phyloP scores from a whole-genome alignment of 768 basidiomycete genomes.

The Boletus bicolor region DNA sequence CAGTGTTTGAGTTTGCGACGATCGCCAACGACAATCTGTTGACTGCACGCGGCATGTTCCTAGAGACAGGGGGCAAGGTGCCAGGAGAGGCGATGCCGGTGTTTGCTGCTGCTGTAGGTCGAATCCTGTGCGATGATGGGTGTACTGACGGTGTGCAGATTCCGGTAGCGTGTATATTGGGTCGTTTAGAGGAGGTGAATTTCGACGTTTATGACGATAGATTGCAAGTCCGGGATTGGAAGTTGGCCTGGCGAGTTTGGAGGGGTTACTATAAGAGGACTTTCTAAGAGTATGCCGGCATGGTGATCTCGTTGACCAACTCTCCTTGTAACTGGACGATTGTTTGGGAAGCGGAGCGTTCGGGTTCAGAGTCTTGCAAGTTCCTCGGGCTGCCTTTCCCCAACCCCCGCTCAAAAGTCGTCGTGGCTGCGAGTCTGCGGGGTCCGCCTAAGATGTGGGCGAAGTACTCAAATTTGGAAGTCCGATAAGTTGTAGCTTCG shows the following conservation, averaged over 20 bases:
- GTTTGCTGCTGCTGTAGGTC: slow-evolving; percentile 68
- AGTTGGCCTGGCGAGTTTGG: slow-evolving; percentile 73
- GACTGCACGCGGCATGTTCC: slow-evolving; percentile 70
- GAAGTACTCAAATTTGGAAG: slow-evolving; percentile 34
- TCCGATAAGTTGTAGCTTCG: slow-evolving; percentile 33
- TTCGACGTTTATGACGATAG: slow-evolving; percentile 70
- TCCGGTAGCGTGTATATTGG: slow-evolving; percentile 62
- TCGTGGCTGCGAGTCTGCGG: slow-evolving; percentile 29
- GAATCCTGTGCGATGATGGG: background rate
- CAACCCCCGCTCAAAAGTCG: background rate
- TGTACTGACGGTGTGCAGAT: slow-evolving; percentile 42
- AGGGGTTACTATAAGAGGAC: slow-evolving; percentile 44
- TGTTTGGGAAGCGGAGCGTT: background rate
- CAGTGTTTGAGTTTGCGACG: slow-evolving; percentile 81
- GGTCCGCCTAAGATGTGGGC: slow-evolving; percentile 26
- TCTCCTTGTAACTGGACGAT: slow-evolving; percentile 4
- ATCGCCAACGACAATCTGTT: slow-evolving; percentile 76
- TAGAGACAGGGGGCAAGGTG: slow-evolving; percentile 49
- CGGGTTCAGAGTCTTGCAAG: background rate
- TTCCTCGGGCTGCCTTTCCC: background rate
- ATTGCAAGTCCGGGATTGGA: slow-evolving; percentile 69
- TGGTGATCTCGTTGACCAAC: slow-evolving; percentile 14
- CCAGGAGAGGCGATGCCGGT: slow-evolving; percentile 63
- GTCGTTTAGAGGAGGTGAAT: slow-evolving; percentile 60
- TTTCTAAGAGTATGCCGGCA: slow-evolving; percentile 35